Base-by-base conservation (phyloP, 176 grass and related monocot species). In the Triticum monococcum region DNA sequence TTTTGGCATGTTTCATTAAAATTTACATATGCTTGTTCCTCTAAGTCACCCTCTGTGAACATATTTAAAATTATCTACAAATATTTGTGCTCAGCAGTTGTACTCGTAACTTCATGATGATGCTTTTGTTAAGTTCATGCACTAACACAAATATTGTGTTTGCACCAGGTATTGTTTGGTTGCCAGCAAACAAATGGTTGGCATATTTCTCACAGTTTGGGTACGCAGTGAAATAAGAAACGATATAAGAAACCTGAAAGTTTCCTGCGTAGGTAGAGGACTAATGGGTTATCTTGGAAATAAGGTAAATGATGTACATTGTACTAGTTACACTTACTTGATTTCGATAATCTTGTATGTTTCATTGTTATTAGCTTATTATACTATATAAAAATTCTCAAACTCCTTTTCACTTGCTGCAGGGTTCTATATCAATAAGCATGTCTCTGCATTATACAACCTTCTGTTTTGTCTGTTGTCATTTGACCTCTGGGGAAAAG, bases 341-440 rank as follows among this genome's bases (percentile, higher is more conserved):
- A 25, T 50, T 86, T 62, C 17, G 6, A 61, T 81, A 11, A 65
- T 50, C 4, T 74, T 80, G 60, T 4, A 3, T 1, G 24, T 76
- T 80, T 60, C 4, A 6, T 9, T 78, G 38, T 66, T 89, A 57
- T 46, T 46, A 46, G 43, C 43, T 46, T 46, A 46, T 18, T 66
- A 31, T 8, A 9, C 12, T 83, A 20, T 74, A 45, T 9, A 43
- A 38, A 9, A 1, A 22, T 74, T 26, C 60, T 84, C 14, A 80
- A 8, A 14, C 38, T 73, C 23, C n/a, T 82, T 50, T 68, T 30
- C 14, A 75, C 84, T 81, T 84, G 35, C 68, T 89, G 56, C 77
- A 98, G 96, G 96, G 96, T n/a, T 96, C 96, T n/a, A 98, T 98
- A 81, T 92, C 93, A 50, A 92, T 98, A 88, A 98, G 96, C 91